These are phyloP conservation scores for Ganoderma sinense DNA, from an alignment of 1,284 basidiomycete genomes.

Conservation along the genomic window DNA sequence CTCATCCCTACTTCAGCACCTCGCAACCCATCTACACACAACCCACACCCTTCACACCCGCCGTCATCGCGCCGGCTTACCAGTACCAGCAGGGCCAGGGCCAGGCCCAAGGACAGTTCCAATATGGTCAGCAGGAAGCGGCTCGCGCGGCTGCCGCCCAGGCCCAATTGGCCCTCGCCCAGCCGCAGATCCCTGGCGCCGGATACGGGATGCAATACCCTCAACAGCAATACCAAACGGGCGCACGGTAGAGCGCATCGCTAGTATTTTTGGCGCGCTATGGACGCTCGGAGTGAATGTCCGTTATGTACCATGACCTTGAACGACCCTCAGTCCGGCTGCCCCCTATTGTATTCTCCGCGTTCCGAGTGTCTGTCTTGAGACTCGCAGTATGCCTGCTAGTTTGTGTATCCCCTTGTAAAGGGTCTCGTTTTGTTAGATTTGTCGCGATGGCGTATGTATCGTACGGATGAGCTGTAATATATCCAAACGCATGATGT, in stretches of 20 bases:
- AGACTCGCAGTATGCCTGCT: neutral
- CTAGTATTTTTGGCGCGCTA: neutral
- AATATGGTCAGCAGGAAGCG: constrained; percentile 52
- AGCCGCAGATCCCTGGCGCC: constrained; percentile 47
- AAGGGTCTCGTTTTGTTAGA: constrained; percentile 14
- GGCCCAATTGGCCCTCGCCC: constrained; percentile 42
- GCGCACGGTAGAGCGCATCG: neutral
- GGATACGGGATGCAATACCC: constrained; percentile 40
- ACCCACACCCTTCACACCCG: constrained; percentile 54
- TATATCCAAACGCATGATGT: constrained; percentile 10
- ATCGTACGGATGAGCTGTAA: constrained; percentile 21
- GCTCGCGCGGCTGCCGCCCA: constrained; percentile 43
- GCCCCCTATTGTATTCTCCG: neutral
- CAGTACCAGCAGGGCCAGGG: constrained; percentile 71
- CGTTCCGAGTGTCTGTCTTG: constrained; percentile 6
- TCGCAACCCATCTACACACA: constrained; percentile 52
- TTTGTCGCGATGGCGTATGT: constrained; percentile 19
- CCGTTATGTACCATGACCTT: constrained; percentile 8
- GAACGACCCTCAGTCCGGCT: neutral
- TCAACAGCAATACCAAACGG: constrained; percentile 22
- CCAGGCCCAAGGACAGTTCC: constrained; percentile 46
- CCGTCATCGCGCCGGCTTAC: constrained; percentile 74
- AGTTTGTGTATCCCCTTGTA: neutral
- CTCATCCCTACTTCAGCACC: constrained; percentile 92
- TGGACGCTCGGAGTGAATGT: constrained; percentile 3